These are phyloP conservation scores for Thalassiosira allenii DNA, from an alignment of 352 stramenopile genomes.

Conservation along the genomic window DNA sequence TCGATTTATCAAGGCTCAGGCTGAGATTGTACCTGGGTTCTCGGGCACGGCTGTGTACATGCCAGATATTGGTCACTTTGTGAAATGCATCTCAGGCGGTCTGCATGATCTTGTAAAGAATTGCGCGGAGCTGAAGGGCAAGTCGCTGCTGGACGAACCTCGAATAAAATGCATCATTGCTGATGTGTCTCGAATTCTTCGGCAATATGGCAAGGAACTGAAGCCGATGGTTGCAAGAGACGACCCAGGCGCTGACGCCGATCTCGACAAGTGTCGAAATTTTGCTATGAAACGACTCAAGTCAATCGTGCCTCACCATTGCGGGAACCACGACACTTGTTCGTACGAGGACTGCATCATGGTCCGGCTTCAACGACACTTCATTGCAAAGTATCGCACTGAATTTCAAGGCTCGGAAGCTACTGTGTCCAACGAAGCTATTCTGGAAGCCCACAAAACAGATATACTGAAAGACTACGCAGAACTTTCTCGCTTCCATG, in stretches of 20 bases:
- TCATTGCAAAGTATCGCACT: background rate
- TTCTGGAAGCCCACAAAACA: background rate
- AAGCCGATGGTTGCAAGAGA: background rate
- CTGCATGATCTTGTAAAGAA: slow-evolving; percentile 11
- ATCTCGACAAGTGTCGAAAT: background rate
- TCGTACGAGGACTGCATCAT: background rate
- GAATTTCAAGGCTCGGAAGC: background rate
- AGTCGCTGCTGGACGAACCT: slow-evolving; percentile 7
- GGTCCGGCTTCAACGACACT: background rate
- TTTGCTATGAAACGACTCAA: background rate
- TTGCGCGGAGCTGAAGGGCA: slow-evolving; percentile 6
- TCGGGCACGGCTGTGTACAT: slow-evolving; percentile 11
- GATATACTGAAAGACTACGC: slow-evolving; percentile 12
- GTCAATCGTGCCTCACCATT: slow-evolving; percentile 19
- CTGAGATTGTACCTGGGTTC: slow-evolving; percentile 10
- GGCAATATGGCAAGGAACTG: slow-evolving; percentile 16
- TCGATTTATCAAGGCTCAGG: slow-evolving; percentile 17
- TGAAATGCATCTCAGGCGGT: slow-evolving; percentile 36
- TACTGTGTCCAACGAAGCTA: background rate
- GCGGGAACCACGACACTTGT: slow-evolving; percentile 9
- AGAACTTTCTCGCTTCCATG: background rate
- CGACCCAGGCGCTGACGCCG: background rate
- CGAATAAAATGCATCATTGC: slow-evolving; percentile 7
- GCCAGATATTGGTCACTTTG: slow-evolving; percentile 40
- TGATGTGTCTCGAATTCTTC: slow-evolving; percentile 5